These are phyloP conservation scores for Arachnomyces sp. DNA, from an alignment of 2,329 filamentous ascomycete genomes.

Conservation along the genomic window DNA sequence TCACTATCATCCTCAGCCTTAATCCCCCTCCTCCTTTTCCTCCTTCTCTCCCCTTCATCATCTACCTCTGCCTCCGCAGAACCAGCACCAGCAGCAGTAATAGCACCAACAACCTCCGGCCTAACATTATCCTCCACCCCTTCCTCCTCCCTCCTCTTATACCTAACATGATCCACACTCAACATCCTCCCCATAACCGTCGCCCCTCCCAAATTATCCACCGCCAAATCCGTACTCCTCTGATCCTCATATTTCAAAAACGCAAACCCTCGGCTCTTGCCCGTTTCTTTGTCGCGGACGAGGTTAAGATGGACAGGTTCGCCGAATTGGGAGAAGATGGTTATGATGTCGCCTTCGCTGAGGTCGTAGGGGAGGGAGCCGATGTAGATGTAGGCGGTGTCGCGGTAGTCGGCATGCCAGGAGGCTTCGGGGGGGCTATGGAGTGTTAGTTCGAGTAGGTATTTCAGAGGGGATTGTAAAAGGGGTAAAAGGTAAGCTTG, in stretches of 20 bases:
- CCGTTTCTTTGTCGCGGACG: slow-evolving; percentile 88
- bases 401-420: slow-evolving; percentile 96
- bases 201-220: slow-evolving; percentile 88
- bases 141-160: slow-evolving; percentile 75
- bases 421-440: slow-evolving; percentile 72
- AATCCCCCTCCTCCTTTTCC: slow-evolving; percentile 23
- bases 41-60: slow-evolving; percentile 27
- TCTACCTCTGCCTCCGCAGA: slow-evolving; percentile 20
- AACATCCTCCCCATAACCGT: slow-evolving; percentile 72
- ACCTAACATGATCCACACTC: slow-evolving; percentile 85
- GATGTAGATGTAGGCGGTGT: slow-evolving; percentile 94
- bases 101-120: slow-evolving; percentile 39
- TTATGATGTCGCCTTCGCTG: slow-evolving; percentile 89
- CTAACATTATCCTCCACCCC: slow-evolving; percentile 45
- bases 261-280: slow-evolving; percentile 87
- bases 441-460: slow-evolving; percentile 18
- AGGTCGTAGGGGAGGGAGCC: slow-evolving; percentile 88
- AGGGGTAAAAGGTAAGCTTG: neutral
- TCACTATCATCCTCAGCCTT: slow-evolving; percentile 39
- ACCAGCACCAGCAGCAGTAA: slow-evolving; percentile 39
- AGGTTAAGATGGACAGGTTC: slow-evolving; percentile 92
- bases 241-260: slow-evolving; percentile 99
- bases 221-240: slow-evolving; percentile 86
- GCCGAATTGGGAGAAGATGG: slow-evolving; percentile 94
- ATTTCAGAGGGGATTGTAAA: slow-evolving; percentile 1